Evolutionary conservation across 2,329 filamentous ascomycete genomes (phyloP).

Genomic region (Alternaria arborescens): DNA sequence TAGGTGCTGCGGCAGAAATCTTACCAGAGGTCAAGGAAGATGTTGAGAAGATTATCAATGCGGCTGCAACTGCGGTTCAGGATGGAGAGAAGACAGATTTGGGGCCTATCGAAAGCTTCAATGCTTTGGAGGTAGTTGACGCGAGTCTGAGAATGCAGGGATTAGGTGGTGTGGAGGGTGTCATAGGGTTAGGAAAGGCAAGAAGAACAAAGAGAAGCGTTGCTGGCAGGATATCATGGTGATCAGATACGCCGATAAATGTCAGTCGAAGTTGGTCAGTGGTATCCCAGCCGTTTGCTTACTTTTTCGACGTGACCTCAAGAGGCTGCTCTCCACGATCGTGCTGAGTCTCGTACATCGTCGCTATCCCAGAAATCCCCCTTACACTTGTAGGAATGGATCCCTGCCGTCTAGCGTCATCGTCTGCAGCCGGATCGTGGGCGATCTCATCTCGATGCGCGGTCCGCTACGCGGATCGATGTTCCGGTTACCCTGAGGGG

Average conservation of each 20-base stretch:
- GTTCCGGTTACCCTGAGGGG: neutral
- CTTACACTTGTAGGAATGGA: neutral
- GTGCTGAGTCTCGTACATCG: neutral
- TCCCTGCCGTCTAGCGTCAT: constrained; percentile 9
- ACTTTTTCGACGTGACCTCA: neutral
- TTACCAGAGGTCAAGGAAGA: constrained; percentile 29
- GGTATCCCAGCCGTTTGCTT: neutral
- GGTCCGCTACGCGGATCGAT: constrained; percentile 4
- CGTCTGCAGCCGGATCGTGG: neutral
- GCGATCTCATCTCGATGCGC: constrained; percentile 10
- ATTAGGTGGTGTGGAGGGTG: constrained; percentile 19
- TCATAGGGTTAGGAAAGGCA: constrained; percentile 20
- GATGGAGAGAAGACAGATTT: constrained; percentile 9
- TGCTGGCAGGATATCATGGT: constrained; percentile 19
- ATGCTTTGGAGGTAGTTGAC: constrained; percentile 27
- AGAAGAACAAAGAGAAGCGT: constrained; percentile 16
- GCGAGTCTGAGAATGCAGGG: constrained; percentile 31
- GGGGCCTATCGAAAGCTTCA: constrained; percentile 26
- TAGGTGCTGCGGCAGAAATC: constrained; percentile 34
- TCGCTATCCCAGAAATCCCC: neutral
- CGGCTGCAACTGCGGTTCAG: constrained; percentile 21
- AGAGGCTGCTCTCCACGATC: neutral
- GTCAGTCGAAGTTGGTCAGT: neutral
- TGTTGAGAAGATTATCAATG: constrained; percentile 21
- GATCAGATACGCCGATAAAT: neutral